Conservation (phyloP, 2,329 filamentous ascomycete species). For the Cercospora janseana region DNA sequence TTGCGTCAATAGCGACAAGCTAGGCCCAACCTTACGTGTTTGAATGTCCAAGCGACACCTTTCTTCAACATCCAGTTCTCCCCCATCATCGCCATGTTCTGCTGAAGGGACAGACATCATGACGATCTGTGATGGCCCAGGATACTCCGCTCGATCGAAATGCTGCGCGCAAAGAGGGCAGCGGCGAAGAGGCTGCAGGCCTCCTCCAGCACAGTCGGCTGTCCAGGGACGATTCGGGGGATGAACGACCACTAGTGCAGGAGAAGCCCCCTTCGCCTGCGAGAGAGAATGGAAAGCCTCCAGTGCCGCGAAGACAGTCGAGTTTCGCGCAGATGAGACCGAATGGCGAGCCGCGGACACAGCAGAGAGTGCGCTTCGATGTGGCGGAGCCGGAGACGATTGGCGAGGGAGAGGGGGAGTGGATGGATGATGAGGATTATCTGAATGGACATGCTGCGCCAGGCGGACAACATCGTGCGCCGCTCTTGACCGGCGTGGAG, state of each 20-base stretch:
- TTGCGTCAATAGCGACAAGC: slow-evolving; percentile 9
- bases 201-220: slow-evolving; percentile 29
- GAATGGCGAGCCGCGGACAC: slow-evolving; percentile 59
- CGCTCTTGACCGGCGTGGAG: slow-evolving; percentile 78
- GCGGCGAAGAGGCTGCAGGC: slow-evolving; percentile 32
- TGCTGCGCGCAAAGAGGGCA: slow-evolving; percentile 26
- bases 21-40: slow-evolving; percentile 12
- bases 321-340: slow-evolving; percentile 49
- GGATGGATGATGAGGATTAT: slow-evolving; percentile 63
- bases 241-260: slow-evolving; percentile 28
- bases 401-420: slow-evolving; percentile 35
- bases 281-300: slow-evolving; percentile 12
- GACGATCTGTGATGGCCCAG: slow-evolving; percentile 41
- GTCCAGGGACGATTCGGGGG: slow-evolving; percentile 27
- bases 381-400: slow-evolving; percentile 39
- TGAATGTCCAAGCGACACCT: not conserved
- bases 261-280: slow-evolving; percentile 18
- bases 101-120: slow-evolving; percentile 25
- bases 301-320: slow-evolving; percentile 34
- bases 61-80: not conserved
- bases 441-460: slow-evolving; percentile 44
- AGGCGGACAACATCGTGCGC: slow-evolving; percentile 54
- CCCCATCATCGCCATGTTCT: slow-evolving; percentile 13
- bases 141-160: slow-evolving; percentile 32
- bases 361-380: slow-evolving; percentile 74